These are phyloP conservation scores for Penicillium subrubescens DNA, from an alignment of 495 filamentous ascomycete genomes.

Conservation along the genomic window DNA sequence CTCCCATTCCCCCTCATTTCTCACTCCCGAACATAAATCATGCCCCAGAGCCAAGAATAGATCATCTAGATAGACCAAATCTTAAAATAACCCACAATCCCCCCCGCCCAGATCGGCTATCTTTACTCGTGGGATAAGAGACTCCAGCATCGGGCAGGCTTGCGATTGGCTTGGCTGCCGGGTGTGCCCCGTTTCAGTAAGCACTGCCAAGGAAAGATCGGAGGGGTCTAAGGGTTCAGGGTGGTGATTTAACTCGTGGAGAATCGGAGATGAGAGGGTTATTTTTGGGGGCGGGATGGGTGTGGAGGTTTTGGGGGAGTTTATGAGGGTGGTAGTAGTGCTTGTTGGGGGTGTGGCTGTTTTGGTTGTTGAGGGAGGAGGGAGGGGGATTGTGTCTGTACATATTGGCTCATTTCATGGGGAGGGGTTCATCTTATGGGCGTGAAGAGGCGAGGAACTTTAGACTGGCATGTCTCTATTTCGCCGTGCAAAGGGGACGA, in stretches of 20 bases:
- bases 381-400: no score
- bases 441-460: no score
- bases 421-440: no score
- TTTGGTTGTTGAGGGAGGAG: no score
- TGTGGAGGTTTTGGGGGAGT: not conserved
- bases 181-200: conserved; percentile 20
- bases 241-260: not conserved
- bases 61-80: not conserved
- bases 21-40: no score
- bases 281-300: conserved; percentile 21
- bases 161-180: conserved; percentile 11
- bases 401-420: no score
- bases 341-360: no score
- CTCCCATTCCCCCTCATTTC: not conserved
- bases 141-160: not conserved
- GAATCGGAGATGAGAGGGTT: not conserved
- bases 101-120: not conserved
- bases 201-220: conserved; percentile 22
- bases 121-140: not conserved
- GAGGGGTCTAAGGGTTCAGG: conserved; percentile 1
- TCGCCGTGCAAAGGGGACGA: no score
- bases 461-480: no score
- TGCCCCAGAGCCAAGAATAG: not conserved
- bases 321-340: no score
- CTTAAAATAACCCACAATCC: conserved; percentile 5